Base-by-base conservation (phyloP, 768 basidiomycete genomes). In the Pulveroboletus ravenelii region DNA sequence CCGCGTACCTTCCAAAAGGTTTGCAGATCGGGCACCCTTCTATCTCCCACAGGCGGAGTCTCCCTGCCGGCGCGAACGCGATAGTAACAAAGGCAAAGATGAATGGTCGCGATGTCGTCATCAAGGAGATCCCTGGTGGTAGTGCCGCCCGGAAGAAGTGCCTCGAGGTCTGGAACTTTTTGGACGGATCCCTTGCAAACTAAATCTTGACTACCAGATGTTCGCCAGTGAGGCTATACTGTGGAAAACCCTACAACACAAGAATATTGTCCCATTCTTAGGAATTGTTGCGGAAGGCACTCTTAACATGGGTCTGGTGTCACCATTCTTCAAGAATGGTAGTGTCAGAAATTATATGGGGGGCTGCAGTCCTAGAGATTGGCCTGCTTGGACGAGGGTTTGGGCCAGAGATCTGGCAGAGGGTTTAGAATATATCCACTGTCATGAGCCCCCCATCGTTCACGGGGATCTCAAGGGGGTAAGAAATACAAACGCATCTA, bases 391-490 rank as follows among this genome's bases (percentile, higher is more conserved):
- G 47, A 54, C 58, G 32, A 34, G 45, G 25, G 12, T 5, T 13
- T 60, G 32, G 54, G 53, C 32, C 32, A 47, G 9, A 34, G 63
- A 56, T 29, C 47, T 64, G 27, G 62, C 61, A 8, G 35, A 53
- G 35, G 67, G 31, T 23, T 53, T 66, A 12, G 14, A 38, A 12
- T 69, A 62, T 35, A 52, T 69, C 18, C 65, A 69, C 20, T 15
- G 6, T 7, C 54, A 56, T 14, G 47, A 62, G 4, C 65, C 65
- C 0, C 60, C 65, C 29, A 60, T 76, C 25, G 53, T 72, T 13
- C 74, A 76, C 23, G 71, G 74, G 7, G 74, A 76, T 55, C 29
- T 76, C 25, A 76, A 75, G 53, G 67, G 66, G 29, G 74, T 53
- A 43, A 58, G 65, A 35, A 18, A 46, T 18, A 17, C 42, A 3